Evolutionary conservation across 805 yeast genomes (phyloP).

Genomic region (Candida insectorum): DNA sequence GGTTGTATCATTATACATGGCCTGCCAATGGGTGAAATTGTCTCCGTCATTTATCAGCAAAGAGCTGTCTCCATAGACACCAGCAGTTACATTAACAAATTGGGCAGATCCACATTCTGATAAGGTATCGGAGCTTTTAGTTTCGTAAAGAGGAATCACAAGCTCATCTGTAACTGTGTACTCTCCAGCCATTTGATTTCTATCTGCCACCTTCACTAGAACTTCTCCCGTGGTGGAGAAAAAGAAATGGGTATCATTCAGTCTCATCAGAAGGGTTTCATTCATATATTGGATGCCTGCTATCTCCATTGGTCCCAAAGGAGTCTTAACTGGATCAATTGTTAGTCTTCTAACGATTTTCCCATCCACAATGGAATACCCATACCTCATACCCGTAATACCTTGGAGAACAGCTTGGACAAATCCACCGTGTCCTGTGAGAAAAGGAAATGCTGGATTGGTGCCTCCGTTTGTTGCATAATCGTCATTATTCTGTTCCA

Average conservation of each 20-base stretch:
- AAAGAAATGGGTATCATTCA: constrained; percentile 47
- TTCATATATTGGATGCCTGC: constrained; percentile 64
- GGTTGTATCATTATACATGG: constrained; percentile 34
- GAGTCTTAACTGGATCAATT: constrained; percentile 58
- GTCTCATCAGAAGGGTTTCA: constrained; percentile 51
- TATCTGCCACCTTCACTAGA: constrained; percentile 44
- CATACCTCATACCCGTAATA: constrained; percentile 62
- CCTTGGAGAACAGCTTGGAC: constrained; percentile 74
- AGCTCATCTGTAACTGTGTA: constrained; percentile 44
- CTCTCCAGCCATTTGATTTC: constrained; percentile 39
- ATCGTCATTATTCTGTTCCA: constrained; percentile 77
- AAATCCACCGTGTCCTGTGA: constrained; percentile 84
- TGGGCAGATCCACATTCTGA: constrained; percentile 58
- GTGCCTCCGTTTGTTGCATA: constrained; percentile 68
- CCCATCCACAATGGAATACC: constrained; percentile 36
- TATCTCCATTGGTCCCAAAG: constrained; percentile 52
- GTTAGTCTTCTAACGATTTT: constrained; percentile 50
- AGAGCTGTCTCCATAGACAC: constrained; percentile 66
- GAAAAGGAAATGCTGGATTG: constrained; percentile 83
- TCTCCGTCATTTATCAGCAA: constrained; percentile 70
- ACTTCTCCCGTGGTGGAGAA: constrained; percentile 37
- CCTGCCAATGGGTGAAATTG: constrained; percentile 73
- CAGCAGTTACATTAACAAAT: constrained; percentile 47
- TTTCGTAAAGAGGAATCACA: constrained; percentile 55
- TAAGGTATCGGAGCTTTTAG: too few species aligned